Evolutionary conservation across 805 yeast genomes (phyloP), one percentile per base, ranked within the genome.

Genomic region (Pichia paraexigua): DNA sequence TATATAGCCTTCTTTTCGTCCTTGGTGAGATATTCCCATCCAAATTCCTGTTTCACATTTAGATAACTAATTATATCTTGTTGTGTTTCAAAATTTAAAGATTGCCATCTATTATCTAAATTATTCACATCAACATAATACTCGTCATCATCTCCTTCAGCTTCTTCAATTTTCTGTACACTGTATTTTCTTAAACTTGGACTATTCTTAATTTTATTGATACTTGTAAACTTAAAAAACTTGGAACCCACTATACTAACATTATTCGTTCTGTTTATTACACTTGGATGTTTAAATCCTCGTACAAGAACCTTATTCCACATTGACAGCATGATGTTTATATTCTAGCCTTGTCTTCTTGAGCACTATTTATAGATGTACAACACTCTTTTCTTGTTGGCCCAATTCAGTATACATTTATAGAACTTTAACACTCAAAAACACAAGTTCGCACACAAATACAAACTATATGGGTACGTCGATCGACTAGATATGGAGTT

Each of bases 1-100:
- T 76, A 78, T 22, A 79, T 78, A 24, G 84, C 83, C 60, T 70
- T 72, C 70, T 79, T 80, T 63, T 80, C 84, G 54, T 76, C 81
- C 20, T 61, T 49, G 30, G 74, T 69, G 56, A 80, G 69, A 48
- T 61, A 62, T 32, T 57, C 58, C 75, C 75, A 71, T 15, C 63
- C 64, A 48, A 66, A 65, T 51, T 65, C 65, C 54, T 71, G 74
- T 49, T 64, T 64, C n/a, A 66, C 66, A 30, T 63, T 60, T 27
- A 71, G 56, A 51, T 67, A 67, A 46, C 66, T 69, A 27, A 69
- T 64, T 39, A 70, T 58, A 48, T 69, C 71, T 42, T 61, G 63
- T 51, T 69, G 70, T 21, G 65, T 64, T 18, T 67, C 74, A 20
- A 60, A 62, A 15, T 63, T 52, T 27, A 71, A 47, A 8, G 61